phyloP scores from a whole-genome alignment of 164 flowering plant genomes.

The Brasenia schreberi region DNA sequence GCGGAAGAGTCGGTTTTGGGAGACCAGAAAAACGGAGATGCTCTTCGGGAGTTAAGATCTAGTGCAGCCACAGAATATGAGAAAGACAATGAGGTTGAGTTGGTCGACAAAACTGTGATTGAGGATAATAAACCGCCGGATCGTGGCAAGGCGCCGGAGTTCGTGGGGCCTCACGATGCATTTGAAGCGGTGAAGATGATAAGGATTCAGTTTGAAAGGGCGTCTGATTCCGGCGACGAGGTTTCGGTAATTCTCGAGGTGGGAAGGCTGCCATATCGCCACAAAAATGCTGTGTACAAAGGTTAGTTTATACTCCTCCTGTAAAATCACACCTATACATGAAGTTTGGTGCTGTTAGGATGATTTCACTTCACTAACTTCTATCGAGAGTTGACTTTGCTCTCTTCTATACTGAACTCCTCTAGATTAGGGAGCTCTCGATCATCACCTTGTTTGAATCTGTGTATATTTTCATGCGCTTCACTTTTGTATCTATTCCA shows the following conservation, averaged over 20 bases:
- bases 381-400: too few relatives aligned
- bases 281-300: slow-evolving; percentile 43
- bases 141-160: slow-evolving; percentile 20
- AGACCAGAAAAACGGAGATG: slow-evolving; percentile 6
- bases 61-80: slow-evolving; percentile 8
- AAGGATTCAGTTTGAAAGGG: slow-evolving; percentile 58
- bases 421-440: too few relatives aligned
- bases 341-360: too few relatives aligned
- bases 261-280: slow-evolving; percentile 58
- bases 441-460: too few relatives aligned
- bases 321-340: too few relatives aligned
- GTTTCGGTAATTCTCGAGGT: slow-evolving; percentile 74
- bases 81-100: slow-evolving; percentile 31
- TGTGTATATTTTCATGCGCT: too few relatives aligned
- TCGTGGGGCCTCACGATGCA: slow-evolving; percentile 22
- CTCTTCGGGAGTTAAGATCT: neutral
- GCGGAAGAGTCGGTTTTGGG: slow-evolving; percentile 5
- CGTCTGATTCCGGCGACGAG: slow-evolving; percentile 61
- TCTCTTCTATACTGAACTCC: too few relatives aligned
- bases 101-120: slow-evolving; percentile 69
- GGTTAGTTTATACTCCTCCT: slow-evolving; percentile 17
- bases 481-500: too few relatives aligned
- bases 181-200: slow-evolving; percentile 54
- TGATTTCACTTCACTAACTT: too few relatives aligned
- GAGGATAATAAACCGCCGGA: slow-evolving; percentile 27